Percentiles rank a stretch among this genome's conserved stretches.
Evolutionary conservation across 192 early-diverging fungal species (phyloP).

Genomic region (Umbelopsis sp.): DNA sequence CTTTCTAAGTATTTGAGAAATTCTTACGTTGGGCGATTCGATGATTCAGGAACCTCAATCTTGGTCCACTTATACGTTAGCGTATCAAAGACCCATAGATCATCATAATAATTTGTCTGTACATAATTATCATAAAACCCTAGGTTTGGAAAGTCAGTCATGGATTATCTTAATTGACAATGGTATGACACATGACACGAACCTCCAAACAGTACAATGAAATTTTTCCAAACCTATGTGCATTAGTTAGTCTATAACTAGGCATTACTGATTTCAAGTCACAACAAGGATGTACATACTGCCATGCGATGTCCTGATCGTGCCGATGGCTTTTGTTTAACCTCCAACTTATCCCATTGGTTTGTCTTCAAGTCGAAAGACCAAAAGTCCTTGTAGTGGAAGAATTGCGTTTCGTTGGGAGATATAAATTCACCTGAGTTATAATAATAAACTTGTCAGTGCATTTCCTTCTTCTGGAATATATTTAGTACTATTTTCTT

Average conservation of each 20-base stretch:
- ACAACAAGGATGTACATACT: neutral
- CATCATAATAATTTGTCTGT: conserved; percentile 60
- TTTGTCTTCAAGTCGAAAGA: conserved; percentile 65
- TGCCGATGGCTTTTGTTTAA: conserved; percentile 52
- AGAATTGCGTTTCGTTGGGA: conserved; percentile 68
- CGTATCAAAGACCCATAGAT: conserved; percentile 71
- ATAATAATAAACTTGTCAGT: neutral
- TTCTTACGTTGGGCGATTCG: conserved; percentile 31
- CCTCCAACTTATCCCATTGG: conserved; percentile 69
- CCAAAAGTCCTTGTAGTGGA: conserved; percentile 78
- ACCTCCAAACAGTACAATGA: conserved; percentile 68
- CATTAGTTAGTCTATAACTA: neutral
- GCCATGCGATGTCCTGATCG: conserved; percentile 67
- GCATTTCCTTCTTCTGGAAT: neutral
- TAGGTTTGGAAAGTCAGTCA: neutral
- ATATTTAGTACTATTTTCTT: neutral
- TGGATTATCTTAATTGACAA: too few species aligned
- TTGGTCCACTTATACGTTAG: conserved; percentile 53
- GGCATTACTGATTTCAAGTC: neutral
- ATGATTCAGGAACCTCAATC: conserved; percentile 37
- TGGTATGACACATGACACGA: neutral
- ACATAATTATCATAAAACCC: conserved; percentile 47
- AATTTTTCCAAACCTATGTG: conserved; percentile 57
- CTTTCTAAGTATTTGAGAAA: neutral
- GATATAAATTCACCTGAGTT: conserved; percentile 54